These are phyloP conservation scores for Pseudonectria buxi DNA, from an alignment of 2,329 filamentous ascomycete species.

Conservation along the genomic window DNA sequence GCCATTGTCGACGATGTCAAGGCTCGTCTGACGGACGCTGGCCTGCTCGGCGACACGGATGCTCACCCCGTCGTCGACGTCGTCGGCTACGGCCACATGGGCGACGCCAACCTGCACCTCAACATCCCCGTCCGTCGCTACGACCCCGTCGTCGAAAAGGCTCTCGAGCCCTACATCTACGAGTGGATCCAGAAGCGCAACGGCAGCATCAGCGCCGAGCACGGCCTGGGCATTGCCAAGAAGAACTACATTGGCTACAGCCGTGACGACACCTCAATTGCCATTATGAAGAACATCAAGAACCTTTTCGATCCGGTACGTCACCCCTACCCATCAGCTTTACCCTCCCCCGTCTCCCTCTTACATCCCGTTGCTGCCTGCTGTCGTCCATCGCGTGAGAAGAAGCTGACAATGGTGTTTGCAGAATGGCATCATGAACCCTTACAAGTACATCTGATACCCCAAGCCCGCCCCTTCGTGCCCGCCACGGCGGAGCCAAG, in stretches of 20 bases:
- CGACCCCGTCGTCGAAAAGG: constrained; percentile 78
- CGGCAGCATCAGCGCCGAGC: constrained; percentile 94
- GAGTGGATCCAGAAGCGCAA: constrained; percentile 88
- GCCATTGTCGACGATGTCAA: constrained; percentile 79
- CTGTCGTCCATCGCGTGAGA: constrained; percentile 1
- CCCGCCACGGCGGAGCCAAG: no score
- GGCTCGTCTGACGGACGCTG: constrained; percentile 62
- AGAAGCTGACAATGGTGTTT: constrained; percentile 20
- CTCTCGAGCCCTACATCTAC: constrained; percentile 91
- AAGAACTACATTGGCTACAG: constrained; percentile 94
- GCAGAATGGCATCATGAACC: constrained; percentile 97
- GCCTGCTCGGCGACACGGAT: constrained; percentile 69
- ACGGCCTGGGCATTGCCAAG: constrained; percentile 90
- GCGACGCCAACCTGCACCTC: constrained; percentile 89
- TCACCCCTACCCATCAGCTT: constrained; percentile 10
- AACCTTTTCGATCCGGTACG: constrained; percentile 87
- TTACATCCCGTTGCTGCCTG: neutral
- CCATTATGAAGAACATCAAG: constrained; percentile 93
- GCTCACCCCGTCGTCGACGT: constrained; percentile 77
- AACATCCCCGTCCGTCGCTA: constrained; percentile 81
- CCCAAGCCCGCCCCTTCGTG: constrained; percentile 1
- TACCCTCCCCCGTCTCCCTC: constrained; percentile 1
- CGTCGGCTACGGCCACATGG: constrained; percentile 98
- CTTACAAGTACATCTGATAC: constrained; percentile 82
- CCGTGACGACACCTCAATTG: constrained; percentile 77